phyloP scores from a whole-genome alignment of 2,329 filamentous ascomycete species.

The Ilyonectria destructans region DNA sequence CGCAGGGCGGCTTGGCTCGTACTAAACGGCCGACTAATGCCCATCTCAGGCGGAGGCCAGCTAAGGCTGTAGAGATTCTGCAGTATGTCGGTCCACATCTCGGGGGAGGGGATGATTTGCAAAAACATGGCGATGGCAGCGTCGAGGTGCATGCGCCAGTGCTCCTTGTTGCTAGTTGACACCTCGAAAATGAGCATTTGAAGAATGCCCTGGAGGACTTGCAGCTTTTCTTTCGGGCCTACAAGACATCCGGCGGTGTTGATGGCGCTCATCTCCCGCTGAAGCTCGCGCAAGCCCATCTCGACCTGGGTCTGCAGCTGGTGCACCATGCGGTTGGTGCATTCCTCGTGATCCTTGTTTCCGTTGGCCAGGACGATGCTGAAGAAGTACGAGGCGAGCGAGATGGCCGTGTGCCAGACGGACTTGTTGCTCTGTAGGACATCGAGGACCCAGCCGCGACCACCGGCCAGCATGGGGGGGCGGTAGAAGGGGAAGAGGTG shows the following conservation, averaged over 20 bases:
- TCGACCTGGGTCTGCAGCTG: slow-evolving; percentile 63
- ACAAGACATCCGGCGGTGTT: slow-evolving; percentile 51
- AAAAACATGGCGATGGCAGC: slow-evolving; percentile 67
- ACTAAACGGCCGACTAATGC: slow-evolving; percentile 58
- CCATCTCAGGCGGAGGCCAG: slow-evolving; percentile 56
- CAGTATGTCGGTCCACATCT: slow-evolving; percentile 57
- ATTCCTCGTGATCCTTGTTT: slow-evolving; percentile 54
- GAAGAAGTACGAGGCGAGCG: slow-evolving; percentile 72
- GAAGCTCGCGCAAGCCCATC: slow-evolving; percentile 62
- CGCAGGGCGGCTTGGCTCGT: slow-evolving; percentile 64
- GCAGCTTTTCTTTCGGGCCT: slow-evolving; percentile 54
- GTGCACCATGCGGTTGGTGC: slow-evolving; percentile 55
- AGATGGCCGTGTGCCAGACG: slow-evolving; percentile 71
- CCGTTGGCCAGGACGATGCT: slow-evolving; percentile 60
- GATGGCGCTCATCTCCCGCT: slow-evolving; percentile 59
- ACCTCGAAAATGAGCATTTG: slow-evolving; percentile 71
- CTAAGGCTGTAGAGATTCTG: slow-evolving; percentile 49
- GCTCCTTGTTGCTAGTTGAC: slow-evolving; percentile 61
- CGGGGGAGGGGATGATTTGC: slow-evolving; percentile 59
- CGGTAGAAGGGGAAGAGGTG: slow-evolving; percentile 77
- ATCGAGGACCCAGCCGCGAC: slow-evolving; percentile 73
- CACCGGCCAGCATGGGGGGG: slow-evolving; percentile 70
- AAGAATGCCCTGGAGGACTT: slow-evolving; percentile 66
- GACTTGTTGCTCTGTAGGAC: slow-evolving; percentile 71
- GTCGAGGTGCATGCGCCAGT: slow-evolving; percentile 67